These are phyloP conservation scores for Paramecium tetraurelia DNA, from an alignment of 73 alveolate genomes.

Conservation along the genomic window DNA sequence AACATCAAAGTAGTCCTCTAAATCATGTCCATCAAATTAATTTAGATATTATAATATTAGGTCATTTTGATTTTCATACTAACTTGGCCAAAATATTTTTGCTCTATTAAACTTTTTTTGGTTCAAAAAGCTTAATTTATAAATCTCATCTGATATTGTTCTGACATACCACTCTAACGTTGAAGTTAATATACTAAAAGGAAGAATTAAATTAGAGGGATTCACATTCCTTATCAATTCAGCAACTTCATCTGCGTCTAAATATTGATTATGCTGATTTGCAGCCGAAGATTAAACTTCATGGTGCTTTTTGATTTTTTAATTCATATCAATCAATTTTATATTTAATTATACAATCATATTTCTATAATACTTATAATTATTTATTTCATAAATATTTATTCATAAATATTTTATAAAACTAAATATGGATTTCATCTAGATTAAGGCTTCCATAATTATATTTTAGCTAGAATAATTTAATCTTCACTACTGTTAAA, in stretches of 20 bases:
- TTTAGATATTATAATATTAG: neutral
- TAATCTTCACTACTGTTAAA: no score
- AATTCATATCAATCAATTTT: neutral
- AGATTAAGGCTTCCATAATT: neutral
- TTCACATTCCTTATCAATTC: neutral
- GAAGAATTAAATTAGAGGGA: neutral
- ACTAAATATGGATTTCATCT: neutral
- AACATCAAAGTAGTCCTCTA: constrained; percentile 17
- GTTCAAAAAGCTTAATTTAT: neutral
- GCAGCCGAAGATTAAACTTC: neutral
- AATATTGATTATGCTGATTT: neutral
- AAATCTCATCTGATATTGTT: neutral
- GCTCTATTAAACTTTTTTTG: neutral
- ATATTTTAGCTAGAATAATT: no score
- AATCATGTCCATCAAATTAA: neutral
- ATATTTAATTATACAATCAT: neutral
- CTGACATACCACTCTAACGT: neutral
- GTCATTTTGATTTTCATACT: neutral
- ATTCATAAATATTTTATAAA: neutral
- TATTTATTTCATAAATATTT: neutral
- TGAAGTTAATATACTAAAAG: neutral
- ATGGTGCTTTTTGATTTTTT: neutral
- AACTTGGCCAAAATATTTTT: constrained; percentile 10
- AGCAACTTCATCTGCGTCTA: constrained; percentile 1
- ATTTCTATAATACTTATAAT: neutral